A percentile compares a stretch with the other conserved stretches of the same genome.
These are phyloP conservation scores for Dactylellina parvicollis DNA, from an alignment of 2,329 filamentous ascomycete species.

Conservation along the genomic window DNA sequence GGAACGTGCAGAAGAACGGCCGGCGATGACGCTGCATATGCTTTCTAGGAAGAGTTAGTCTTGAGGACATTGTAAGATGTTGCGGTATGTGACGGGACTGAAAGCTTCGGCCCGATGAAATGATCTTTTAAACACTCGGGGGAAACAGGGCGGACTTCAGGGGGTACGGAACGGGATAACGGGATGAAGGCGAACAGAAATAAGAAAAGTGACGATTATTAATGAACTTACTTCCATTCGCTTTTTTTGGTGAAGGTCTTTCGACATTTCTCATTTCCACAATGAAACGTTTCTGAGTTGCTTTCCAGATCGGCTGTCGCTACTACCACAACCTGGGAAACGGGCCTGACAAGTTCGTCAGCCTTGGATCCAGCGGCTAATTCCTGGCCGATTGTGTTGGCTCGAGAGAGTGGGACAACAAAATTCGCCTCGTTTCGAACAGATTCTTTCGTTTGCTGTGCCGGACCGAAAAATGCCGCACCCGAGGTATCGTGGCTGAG, in stretches of 20 bases:
- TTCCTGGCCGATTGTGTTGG: conserved; percentile 18
- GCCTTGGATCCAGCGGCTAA: background rate
- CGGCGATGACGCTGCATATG: conserved; percentile 82
- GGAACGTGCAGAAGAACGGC: conserved; percentile 83
- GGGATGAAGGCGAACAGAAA: background rate
- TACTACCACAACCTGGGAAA: conserved; percentile 7
- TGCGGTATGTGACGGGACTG: background rate
- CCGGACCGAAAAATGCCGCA: conserved; percentile 17
- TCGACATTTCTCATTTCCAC: conserved; percentile 21
- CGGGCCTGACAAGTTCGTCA: conserved; percentile 24
- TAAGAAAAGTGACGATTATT: background rate
- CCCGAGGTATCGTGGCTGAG: background rate
- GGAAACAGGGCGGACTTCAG: background rate
- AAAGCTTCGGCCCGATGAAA: too few relatives aligned
- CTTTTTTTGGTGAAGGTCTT: conserved; percentile 34
- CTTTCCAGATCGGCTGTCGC: conserved; percentile 8
- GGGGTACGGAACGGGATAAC: background rate
- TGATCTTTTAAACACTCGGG: background rate
- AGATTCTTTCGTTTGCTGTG: background rate
- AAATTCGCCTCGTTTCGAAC: conserved; percentile 24
- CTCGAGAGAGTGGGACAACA: conserved; percentile 11
- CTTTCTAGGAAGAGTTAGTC: conserved; percentile 69
- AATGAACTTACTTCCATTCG: conserved; percentile 40
- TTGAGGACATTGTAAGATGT: conserved; percentile 2
- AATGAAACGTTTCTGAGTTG: conserved; percentile 23